Evolutionary conservation across 352 stramenopile genomes (phyloP), one percentile per base, ranked within the genome.

Genomic region (Aphanomyces euteiches): DNA sequence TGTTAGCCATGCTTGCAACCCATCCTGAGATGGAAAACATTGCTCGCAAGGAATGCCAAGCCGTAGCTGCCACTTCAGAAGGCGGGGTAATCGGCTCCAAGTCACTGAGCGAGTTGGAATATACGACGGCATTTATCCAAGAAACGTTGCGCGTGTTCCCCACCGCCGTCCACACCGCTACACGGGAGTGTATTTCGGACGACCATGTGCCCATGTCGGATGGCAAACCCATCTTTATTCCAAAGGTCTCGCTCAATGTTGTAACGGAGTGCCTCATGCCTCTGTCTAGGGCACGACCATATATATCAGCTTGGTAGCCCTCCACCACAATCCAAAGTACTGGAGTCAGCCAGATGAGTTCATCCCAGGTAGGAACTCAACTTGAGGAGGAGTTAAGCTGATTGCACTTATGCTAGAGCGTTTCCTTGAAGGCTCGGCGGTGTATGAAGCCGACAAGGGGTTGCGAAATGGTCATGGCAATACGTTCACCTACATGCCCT

Each of bases 1-100:
- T 70, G 2, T 63, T 70, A 53, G 15, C 47, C 4, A 36, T 70
- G 3, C 7, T 70, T 7, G 47, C 64, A 1, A 21, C 41, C 21
- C 48, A 70, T 36, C 64, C 64, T 12, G 64, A 47, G 6, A 56
- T 17, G 3, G 64, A 70, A 53, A 34, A 36, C 37, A 63, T 63
- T n/a, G 64, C 64, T 15, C 43, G 64, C 12, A 15, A 37, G 21
- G 64, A 70, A 58, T 17, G 15, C 40, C 64, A n/a, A 8, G 48
- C 45, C 4, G 64, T 61, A 10, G 36, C 17, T 3, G 28, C 28
- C 0, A 28, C 28, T 28, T 28, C 28, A 28, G 28, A 28, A 28
- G 28, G 28, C 28, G 28, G 43, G 1, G 10, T n/a, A 12, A 50
- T 50, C 17, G 43, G 43, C 10, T 50, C 10, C 10, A 12, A 12